Evolutionary conservation across 176 grass and related monocot genomes (phyloP).

Genomic region (Lolium rigidum): DNA sequence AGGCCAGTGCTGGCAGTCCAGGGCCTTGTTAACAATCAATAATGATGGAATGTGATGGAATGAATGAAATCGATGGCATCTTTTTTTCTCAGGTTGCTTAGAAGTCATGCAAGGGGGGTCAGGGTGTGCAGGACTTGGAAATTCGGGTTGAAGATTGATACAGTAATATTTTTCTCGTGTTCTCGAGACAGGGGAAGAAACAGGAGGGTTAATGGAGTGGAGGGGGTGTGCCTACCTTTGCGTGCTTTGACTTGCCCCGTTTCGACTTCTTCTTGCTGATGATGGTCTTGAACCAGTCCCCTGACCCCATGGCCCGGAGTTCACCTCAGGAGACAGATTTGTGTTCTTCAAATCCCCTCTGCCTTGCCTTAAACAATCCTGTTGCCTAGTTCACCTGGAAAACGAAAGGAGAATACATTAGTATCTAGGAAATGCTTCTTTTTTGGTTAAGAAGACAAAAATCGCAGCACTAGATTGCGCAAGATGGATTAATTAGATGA

Average conservation of each 20-base stretch:
- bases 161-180: not conserved
- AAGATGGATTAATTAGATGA: slow-evolving; percentile 20
- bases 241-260: slow-evolving; percentile 57
- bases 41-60: slow-evolving; percentile 35
- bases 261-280: slow-evolving; percentile 85
- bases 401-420: not conserved
- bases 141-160: not conserved
- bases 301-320: slow-evolving; percentile 69
- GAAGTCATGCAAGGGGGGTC: slow-evolving; percentile 46
- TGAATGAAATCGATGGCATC: slow-evolving; percentile 42
- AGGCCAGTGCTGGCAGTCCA: slow-evolving; percentile 24
- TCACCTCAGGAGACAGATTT: slow-evolving; percentile 35
- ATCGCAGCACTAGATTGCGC: slow-evolving; percentile 18
- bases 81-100: slow-evolving; percentile 53
- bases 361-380: not conserved
- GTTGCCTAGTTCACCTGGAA: slow-evolving; percentile 43
- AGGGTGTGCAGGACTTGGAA: slow-evolving; percentile 24
- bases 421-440: not conserved
- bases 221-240: slow-evolving; percentile 70
- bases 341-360: not conserved
- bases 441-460: not conserved
- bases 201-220: not conserved
- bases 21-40: slow-evolving; percentile 2
- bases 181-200: slow-evolving; percentile 26
- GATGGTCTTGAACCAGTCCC: slow-evolving; percentile 93